Evolutionary conservation across 306 rosid species (phyloP).

Genomic region (Hippophae gyantsensis): DNA sequence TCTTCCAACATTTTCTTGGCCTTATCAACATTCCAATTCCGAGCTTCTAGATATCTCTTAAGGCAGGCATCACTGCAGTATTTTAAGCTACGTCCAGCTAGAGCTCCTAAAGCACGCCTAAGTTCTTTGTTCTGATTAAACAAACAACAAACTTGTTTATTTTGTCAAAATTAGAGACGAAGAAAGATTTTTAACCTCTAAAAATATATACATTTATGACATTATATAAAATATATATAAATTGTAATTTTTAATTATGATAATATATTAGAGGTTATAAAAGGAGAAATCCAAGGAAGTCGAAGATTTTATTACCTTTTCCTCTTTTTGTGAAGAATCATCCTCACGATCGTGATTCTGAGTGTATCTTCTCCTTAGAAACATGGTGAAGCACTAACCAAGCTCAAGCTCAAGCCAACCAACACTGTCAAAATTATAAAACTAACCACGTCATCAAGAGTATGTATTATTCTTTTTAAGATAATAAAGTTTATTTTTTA

Average conservation of each 20-base stretch:
- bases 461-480: too few relatives aligned
- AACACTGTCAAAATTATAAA: conserved; percentile 15
- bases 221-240: too few relatives aligned
- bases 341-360: conserved; percentile 37
- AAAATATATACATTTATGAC: too few relatives aligned
- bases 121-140: conserved; percentile 57
- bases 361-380: conserved; percentile 41
- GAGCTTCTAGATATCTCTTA: conserved; percentile 69
- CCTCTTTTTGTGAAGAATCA: conserved; percentile 41
- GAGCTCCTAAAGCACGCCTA: conserved; percentile 48
- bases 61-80: conserved; percentile 69
- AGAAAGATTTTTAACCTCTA: too few relatives aligned
- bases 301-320: conserved; percentile 34
- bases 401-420: conserved; percentile 5
- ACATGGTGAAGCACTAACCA: conserved; percentile 37
- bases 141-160: neutral
- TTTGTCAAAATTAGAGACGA: too few relatives aligned
- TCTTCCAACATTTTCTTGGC: conserved; percentile 79
- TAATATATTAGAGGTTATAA: neutral
- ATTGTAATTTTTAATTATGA: too few relatives aligned
- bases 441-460: too few relatives aligned
- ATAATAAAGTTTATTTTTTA: too few relatives aligned
- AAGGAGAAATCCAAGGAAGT: neutral
- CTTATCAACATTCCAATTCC: conserved; percentile 73
- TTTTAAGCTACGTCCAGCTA: conserved; percentile 52